A percentile compares a stretch with the other conserved stretches of the same genome.
Conservation (phyloP, 495 filamentous ascomycete genomes). For the Xylaria bambusicola region DNA sequence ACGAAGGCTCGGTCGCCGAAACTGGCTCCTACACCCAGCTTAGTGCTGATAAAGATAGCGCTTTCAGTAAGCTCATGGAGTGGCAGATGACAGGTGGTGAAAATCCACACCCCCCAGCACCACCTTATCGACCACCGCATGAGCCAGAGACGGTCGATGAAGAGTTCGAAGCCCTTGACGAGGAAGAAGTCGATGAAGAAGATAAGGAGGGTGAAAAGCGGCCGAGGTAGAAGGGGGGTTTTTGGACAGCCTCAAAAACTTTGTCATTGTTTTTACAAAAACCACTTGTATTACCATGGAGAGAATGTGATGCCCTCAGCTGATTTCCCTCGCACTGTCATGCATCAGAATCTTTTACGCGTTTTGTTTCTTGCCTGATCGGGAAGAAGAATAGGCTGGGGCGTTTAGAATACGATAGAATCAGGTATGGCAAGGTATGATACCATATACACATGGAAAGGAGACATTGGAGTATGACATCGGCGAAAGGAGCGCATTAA, state of each 20-base stretch:
- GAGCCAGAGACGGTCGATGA: constrained; percentile 45
- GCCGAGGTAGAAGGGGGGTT: constrained; percentile 8
- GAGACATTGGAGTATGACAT: not conserved
- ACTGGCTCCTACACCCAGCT: constrained; percentile 80
- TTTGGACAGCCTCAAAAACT: too few species aligned
- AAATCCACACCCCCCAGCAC: constrained; percentile 28
- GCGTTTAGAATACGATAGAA: constrained; percentile 6
- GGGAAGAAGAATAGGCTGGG: not conserved
- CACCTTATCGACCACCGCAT: constrained; percentile 12
- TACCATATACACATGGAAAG: constrained; percentile 8
- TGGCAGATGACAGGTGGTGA: constrained; percentile 96
- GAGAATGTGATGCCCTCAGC: too few species aligned
- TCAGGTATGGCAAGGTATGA: constrained; percentile 11
- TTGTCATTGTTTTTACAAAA: too few species aligned
- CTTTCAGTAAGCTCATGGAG: constrained; percentile 95
- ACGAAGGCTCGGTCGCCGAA: constrained; percentile 86
- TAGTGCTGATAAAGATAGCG: constrained; percentile 67
- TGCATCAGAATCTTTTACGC: not conserved
- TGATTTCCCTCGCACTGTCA: too few species aligned
- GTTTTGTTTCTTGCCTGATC: not conserved
- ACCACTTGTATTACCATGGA: too few species aligned
- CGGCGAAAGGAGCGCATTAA: not conserved
- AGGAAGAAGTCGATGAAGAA: constrained; percentile 41
- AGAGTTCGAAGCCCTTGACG: constrained; percentile 37
- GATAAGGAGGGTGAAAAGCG: constrained; percentile 25